These are phyloP conservation scores for Dipodascopsis uninucleata DNA, from an alignment of 805 yeast species.

Conservation along the genomic window DNA sequence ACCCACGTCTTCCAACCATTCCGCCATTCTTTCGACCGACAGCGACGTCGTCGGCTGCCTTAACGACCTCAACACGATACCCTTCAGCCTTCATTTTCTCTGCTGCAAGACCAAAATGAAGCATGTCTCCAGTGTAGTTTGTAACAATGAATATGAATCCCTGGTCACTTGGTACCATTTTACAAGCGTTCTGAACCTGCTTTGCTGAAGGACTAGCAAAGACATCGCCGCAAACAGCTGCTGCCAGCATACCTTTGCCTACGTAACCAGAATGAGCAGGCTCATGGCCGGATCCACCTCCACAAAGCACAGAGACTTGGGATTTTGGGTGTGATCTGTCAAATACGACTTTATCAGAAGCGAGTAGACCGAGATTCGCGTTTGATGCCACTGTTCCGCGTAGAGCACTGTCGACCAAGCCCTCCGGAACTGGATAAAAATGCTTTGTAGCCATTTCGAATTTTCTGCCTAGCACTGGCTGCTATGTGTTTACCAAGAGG, in stretches of 20 bases:
- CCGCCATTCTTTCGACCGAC: slow-evolving; percentile 88
- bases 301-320: slow-evolving; percentile 65
- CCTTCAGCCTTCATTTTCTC: slow-evolving; percentile 86
- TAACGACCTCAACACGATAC: slow-evolving; percentile 62
- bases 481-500: too few species aligned
- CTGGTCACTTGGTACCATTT: slow-evolving; percentile 32
- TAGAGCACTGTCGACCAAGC: slow-evolving; percentile 41
- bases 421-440: slow-evolving; percentile 40
- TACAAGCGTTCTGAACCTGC: slow-evolving; percentile 67
- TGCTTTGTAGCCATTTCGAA: slow-evolving; percentile 41
- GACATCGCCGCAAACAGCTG: slow-evolving; percentile 82
- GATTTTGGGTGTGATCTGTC: slow-evolving; percentile 31
- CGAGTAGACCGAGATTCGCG: slow-evolving; percentile 47
- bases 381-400: slow-evolving; percentile 42
- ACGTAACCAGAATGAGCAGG: slow-evolving; percentile 91
- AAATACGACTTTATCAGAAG: slow-evolving; percentile 43
- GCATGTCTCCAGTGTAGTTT: slow-evolving; percentile 90
- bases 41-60: slow-evolving; percentile 88
- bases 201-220: slow-evolving; percentile 92
- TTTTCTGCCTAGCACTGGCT: background rate
- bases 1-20: slow-evolving; percentile 89
- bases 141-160: slow-evolving; percentile 80
- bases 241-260: slow-evolving; percentile 79
- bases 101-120: slow-evolving; percentile 88
- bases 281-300: slow-evolving; percentile 96